Evolutionary conservation across 2,329 filamentous ascomycete genomes (phyloP).

Genomic region (Lachnellula subtilissima): DNA sequence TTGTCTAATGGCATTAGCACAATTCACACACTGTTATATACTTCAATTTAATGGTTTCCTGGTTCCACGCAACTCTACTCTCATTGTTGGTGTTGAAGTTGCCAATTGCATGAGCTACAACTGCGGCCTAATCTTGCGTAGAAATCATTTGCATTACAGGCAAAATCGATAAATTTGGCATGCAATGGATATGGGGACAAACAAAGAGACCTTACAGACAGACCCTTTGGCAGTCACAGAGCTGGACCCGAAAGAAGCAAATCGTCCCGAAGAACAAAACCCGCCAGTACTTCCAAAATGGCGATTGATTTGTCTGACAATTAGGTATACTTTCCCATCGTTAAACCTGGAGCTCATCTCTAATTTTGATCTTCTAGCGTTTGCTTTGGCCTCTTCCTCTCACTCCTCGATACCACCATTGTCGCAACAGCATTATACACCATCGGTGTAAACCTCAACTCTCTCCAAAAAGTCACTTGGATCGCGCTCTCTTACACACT

Average conservation of each 20-base stretch:
- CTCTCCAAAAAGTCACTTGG: constrained; percentile 45
- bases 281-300: constrained; percentile 9
- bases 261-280: not conserved
- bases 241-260: not conserved
- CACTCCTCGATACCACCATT: constrained; percentile 57
- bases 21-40: too few relatives aligned
- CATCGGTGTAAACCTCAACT: constrained; percentile 48
- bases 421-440: constrained; percentile 53
- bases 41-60: too few relatives aligned
- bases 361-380: constrained; percentile 33
- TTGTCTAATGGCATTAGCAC: too few relatives aligned
- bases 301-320: constrained; percentile 7
- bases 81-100: too few relatives aligned
- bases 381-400: constrained; percentile 50
- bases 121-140: too few relatives aligned
- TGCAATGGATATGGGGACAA: too few relatives aligned
- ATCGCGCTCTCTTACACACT: constrained; percentile 50
- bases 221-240: not conserved
- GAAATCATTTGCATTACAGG: too few relatives aligned
- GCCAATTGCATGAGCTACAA: too few relatives aligned
- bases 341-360: not conserved
- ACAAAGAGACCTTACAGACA: not conserved
- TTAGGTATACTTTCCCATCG: constrained; percentile 1
- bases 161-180: too few relatives aligned
- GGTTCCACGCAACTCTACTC: too few relatives aligned